These are phyloP conservation scores for Neophaeococcomyces mojaviensis DNA, from an alignment of 2,329 filamentous ascomycete species.

Conservation along the genomic window DNA sequence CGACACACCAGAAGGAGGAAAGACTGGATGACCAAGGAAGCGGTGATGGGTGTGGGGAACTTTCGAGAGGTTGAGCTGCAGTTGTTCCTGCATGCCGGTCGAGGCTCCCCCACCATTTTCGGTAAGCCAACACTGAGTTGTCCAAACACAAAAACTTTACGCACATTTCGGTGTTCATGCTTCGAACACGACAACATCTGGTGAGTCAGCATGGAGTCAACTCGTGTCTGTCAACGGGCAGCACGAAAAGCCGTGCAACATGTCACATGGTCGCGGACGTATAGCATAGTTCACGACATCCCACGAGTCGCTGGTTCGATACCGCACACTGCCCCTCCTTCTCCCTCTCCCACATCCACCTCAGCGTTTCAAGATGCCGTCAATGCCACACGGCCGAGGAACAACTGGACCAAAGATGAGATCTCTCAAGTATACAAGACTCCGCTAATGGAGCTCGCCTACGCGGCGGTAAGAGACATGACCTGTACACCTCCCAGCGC, in stretches of 20 bases:
- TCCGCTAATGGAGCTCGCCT: conserved; percentile 70
- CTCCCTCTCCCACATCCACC: conserved; percentile 15
- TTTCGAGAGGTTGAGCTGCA: neutral
- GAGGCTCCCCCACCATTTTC: neutral
- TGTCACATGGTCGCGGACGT: conserved; percentile 12
- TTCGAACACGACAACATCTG: neutral
- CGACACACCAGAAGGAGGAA: neutral
- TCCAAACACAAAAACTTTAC: neutral
- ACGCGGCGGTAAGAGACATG: conserved; percentile 60
- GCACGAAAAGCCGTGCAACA: conserved; percentile 14
- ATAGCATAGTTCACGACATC: conserved; percentile 24
- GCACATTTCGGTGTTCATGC: neutral
- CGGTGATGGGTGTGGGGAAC: no score
- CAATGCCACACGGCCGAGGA: conserved; percentile 54
- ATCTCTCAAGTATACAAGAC: conserved; percentile 75
- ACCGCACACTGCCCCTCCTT: conserved; percentile 9
- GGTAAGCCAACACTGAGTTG: neutral
- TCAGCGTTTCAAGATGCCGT: conserved; percentile 44
- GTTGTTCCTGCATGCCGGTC: neutral
- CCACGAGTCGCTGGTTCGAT: conserved; percentile 16
- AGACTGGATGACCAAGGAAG: neutral
- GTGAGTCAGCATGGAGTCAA: conserved; percentile 3
- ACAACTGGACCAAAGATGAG: conserved; percentile 74
- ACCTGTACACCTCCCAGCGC: no score
- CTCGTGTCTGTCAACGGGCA: conserved; percentile 10